A percentile compares a stretch with the other conserved stretches of the same genome.
Evolutionary conservation across 2,329 filamentous ascomycete species (phyloP).

Genomic region (Fusarium buxicola): DNA sequence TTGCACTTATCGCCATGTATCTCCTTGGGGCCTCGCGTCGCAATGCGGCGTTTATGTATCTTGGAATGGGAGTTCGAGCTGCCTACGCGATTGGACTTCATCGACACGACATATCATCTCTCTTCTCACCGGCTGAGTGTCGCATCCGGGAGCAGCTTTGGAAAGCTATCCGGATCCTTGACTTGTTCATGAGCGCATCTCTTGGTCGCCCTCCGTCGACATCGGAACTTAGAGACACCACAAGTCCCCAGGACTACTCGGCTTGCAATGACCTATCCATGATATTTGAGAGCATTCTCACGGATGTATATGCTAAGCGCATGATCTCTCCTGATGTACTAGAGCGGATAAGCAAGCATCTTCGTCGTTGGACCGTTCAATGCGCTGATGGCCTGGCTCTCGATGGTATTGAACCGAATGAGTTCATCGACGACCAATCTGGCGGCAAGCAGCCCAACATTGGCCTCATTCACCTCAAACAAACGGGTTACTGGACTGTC

Average conservation of each 20-base stretch:
- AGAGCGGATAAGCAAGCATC: slow-evolving; percentile 42
- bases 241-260: slow-evolving; percentile 39
- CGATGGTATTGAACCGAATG: slow-evolving; percentile 39
- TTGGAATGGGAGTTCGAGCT: slow-evolving; percentile 54
- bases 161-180: slow-evolving; percentile 50
- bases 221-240: slow-evolving; percentile 45
- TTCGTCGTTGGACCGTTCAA: slow-evolving; percentile 41
- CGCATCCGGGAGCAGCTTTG: slow-evolving; percentile 48
- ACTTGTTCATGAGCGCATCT: slow-evolving; percentile 50
- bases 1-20: slow-evolving; percentile 53
- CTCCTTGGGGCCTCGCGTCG: slow-evolving; percentile 50
- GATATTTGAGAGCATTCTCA: slow-evolving; percentile 53
- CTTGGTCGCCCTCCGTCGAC: slow-evolving; percentile 51
- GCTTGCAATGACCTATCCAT: slow-evolving; percentile 50
- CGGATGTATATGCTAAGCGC: slow-evolving; percentile 50
- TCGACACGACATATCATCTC: slow-evolving; percentile 44
- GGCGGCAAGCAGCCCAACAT: slow-evolving; percentile 42
- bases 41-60: slow-evolving; percentile 54
- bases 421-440: slow-evolving; percentile 22
- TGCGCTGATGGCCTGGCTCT: slow-evolving; percentile 28
- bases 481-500: slow-evolving; percentile 54
- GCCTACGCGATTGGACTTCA: slow-evolving; percentile 51
- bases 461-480: slow-evolving; percentile 48
- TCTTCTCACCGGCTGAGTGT: slow-evolving; percentile 44
- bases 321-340: slow-evolving; percentile 46